These are phyloP conservation scores for Lunularia cruciata DNA, from an alignment of 225 moss, liverwort and hornwort genomes.

Conservation along the genomic window DNA sequence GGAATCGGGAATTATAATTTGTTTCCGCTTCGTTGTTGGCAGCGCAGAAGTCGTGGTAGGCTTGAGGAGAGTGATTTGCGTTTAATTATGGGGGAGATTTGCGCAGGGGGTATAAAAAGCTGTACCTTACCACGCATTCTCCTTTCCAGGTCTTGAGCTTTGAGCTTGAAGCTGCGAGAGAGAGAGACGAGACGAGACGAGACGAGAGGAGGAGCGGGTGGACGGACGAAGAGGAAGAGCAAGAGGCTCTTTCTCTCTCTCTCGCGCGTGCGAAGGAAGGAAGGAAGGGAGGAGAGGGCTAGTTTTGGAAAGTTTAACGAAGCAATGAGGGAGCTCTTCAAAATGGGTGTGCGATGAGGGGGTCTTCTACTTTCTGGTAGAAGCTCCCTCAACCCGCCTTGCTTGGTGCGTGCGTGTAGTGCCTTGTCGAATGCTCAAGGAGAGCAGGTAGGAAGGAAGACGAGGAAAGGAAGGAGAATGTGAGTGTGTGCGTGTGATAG, in stretches of 20 bases:
- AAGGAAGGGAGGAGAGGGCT: neutral
- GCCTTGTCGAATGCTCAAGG: neutral
- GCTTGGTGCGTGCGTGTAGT: neutral
- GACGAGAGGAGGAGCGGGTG: neutral
- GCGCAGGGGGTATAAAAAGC: neutral
- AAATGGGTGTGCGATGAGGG: constrained; percentile 37
- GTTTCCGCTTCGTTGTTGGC: no score
- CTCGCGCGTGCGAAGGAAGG: constrained; percentile 2
- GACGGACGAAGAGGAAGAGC: neutral
- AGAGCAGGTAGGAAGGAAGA: no score
- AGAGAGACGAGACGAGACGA: neutral
- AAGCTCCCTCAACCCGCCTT: constrained; percentile 23
- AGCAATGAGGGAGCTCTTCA: constrained; percentile 23
- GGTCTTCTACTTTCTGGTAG: constrained; percentile 24
- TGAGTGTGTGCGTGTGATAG: neutral
- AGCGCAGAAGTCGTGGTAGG: neutral
- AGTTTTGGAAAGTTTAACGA: constrained; percentile 15
- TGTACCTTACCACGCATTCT: neutral
- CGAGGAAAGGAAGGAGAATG: constrained; percentile 3
- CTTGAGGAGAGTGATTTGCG: neutral
- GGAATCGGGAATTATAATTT: no score
- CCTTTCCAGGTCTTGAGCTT: neutral
- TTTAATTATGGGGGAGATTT: neutral
- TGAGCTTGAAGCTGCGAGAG: neutral
- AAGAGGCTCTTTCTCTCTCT: no score